Evolutionary conservation across 2,329 filamentous ascomycete genomes (phyloP), one percentile per base, ranked within the genome.

Genomic region (Apiospora marii): DNA sequence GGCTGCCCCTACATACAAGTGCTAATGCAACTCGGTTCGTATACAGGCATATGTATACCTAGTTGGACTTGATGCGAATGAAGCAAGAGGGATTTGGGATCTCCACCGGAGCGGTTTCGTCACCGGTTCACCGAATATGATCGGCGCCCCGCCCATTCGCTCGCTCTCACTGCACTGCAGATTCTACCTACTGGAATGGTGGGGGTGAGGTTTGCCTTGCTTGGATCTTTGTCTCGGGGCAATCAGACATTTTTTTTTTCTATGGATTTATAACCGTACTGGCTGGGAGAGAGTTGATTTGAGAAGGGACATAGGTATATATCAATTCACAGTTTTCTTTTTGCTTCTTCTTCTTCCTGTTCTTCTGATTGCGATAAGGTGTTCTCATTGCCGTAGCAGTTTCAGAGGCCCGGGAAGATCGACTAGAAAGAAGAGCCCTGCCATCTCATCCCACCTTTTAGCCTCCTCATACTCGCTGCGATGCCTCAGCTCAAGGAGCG

Each of bases 51-150:
- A 2, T 22, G 3, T n/a, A 49, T 49, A 10, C 44, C 5, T 48
- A 6, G 4, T 22, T 19, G 16, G 16, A 22, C 16, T 10, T 41
- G 44, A 44, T 22, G 44, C 19, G 16, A 48, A 48, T 8, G 16
- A 48, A 22, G 19, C 7, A 13, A 27, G 14, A 58, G 30, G 8
- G 12, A 64, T 41, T 2, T 14, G 53, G 7, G 58, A 64, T 64
- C 58, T 64, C 58, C 58, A 64, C 58, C 58, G 58, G 58, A 41
- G 58, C 58, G n/a, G 58, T 64, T 64, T 64, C 58, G 58, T 64
- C 58, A 64, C 58, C 58, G 58, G 58, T 64, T 64, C 58, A 64
- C 58, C 58, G 58, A 64, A 64, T 41, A 14, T 64, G 58, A 64
- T 64, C 58, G 34, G 58, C 58, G 34, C 34, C 19, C 34, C 58